These are phyloP conservation scores for Boletus bicolor DNA, from an alignment of 768 basidiomycete species.

Conservation along the genomic window DNA sequence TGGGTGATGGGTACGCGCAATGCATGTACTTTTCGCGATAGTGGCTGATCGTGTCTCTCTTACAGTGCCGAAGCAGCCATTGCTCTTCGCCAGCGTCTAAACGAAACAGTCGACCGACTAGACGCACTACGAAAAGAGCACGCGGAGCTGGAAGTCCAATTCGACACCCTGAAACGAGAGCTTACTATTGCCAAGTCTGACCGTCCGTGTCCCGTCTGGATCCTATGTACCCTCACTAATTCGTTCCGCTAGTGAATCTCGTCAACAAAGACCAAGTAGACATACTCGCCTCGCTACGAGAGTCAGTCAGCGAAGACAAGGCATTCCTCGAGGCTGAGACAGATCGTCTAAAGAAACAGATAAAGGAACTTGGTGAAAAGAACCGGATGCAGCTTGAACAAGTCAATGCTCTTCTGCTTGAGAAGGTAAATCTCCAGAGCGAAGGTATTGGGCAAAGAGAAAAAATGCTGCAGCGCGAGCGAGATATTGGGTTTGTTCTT, in stretches of 20 bases:
- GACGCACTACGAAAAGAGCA: constrained; percentile 68
- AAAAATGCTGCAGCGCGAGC: constrained; percentile 79
- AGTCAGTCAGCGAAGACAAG: constrained; percentile 89
- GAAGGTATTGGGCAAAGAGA: constrained; percentile 91
- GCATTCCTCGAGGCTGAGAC: constrained; percentile 67
- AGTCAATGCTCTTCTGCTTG: constrained; percentile 77
- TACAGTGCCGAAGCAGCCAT: constrained; percentile 80
- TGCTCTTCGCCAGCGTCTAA: constrained; percentile 81
- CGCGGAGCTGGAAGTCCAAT: constrained; percentile 67
- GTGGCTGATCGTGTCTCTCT: constrained; percentile 1
- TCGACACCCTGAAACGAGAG: constrained; percentile 59
- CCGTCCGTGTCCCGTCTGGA: constrained; percentile 44
- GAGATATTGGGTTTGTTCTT: constrained; percentile 68
- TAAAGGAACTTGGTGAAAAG: constrained; percentile 75
- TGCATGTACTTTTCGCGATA: neutral
- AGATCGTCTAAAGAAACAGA: constrained; percentile 57
- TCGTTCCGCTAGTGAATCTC: constrained; percentile 61
- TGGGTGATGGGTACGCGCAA: constrained; percentile 70
- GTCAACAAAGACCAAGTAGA: constrained; percentile 94
- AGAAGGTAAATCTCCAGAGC: constrained; percentile 88
- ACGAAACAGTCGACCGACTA: constrained; percentile 82
- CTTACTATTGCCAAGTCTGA: constrained; percentile 84
- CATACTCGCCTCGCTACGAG: constrained; percentile 79
- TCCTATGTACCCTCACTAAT: constrained; percentile 1
- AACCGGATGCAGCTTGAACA: constrained; percentile 90